phyloP scores from a whole-genome alignment of 139 green algal species.

The Deuterostichococcus epilithicus region DNA sequence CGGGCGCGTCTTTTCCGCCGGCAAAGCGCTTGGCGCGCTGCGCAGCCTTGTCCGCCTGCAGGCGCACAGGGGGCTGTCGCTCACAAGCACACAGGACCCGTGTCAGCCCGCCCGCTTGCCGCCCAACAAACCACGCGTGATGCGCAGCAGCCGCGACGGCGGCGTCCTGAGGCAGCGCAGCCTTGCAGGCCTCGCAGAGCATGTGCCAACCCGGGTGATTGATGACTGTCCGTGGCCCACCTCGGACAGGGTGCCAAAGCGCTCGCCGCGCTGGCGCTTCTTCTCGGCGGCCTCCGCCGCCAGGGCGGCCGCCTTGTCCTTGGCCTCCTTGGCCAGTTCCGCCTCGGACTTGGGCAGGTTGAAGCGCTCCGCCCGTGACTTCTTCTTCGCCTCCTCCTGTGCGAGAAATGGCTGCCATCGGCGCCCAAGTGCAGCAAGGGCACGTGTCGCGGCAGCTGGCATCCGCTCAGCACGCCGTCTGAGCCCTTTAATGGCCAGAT shows the following conservation, averaged over 20 bases:
- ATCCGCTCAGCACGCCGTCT: too few relatives aligned
- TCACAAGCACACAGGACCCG: background rate
- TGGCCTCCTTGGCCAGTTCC: background rate
- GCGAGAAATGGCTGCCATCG: background rate
- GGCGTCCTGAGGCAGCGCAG: background rate
- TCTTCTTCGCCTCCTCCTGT: conserved; percentile 10
- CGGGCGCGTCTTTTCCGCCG: background rate
- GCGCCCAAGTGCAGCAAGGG: too few relatives aligned
- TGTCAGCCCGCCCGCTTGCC: too few relatives aligned
- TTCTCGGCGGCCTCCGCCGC: background rate
- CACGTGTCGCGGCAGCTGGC: too few relatives aligned
- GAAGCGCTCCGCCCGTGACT: conserved; percentile 6
- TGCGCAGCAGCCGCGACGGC: too few relatives aligned
- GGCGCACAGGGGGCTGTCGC: background rate
- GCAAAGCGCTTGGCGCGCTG: background rate
- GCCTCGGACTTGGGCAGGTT: conserved; percentile 2
- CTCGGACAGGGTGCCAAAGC: background rate
- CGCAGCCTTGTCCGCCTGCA: background rate
- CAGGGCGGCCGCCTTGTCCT: background rate
- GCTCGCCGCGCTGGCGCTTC: conserved; percentile 2
- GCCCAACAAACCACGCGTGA: too few relatives aligned
- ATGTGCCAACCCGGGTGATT: too few relatives aligned
- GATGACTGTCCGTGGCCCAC: background rate
- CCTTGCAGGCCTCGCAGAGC: background rate
- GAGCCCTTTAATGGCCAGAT: too few relatives aligned